phyloP scores from a whole-genome alignment of 768 basidiomycete species.

The Russula foetens region DNA sequence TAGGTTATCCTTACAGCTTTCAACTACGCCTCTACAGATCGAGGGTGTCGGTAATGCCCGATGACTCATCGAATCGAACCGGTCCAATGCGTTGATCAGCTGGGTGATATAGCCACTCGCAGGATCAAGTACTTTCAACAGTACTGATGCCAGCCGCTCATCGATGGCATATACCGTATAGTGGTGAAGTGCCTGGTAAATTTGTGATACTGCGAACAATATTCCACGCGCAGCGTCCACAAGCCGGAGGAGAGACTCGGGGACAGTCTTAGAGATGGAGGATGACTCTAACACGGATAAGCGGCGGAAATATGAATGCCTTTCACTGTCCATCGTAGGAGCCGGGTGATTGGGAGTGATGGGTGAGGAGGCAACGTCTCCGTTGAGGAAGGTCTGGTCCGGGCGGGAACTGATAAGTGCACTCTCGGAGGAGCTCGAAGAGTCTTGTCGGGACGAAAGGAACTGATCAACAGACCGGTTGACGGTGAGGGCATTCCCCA shows the following conservation, averaged over 20 bases:
- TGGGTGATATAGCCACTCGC: conserved; percentile 74
- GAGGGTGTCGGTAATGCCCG: conserved; percentile 57
- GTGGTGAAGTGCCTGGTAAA: conserved; percentile 82
- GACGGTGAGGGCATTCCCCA: conserved; percentile 4
- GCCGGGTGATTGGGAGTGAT: conserved; percentile 34
- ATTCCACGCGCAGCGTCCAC: conserved; percentile 89
- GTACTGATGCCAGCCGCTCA: conserved; percentile 70
- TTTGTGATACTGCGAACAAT: conserved; percentile 85
- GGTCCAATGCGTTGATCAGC: conserved; percentile 82
- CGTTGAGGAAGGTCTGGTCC: conserved; percentile 25
- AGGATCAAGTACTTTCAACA: conserved; percentile 80
- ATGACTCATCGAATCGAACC: conserved; percentile 78
- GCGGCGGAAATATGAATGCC: conserved; percentile 92
- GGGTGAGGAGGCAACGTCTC: conserved; percentile 33
- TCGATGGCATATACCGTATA: conserved; percentile 79
- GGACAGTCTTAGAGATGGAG: conserved; percentile 55
- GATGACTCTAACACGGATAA: conserved; percentile 67
- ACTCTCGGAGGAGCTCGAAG: conserved; percentile 33
- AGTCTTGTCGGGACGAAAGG: conserved; percentile 39
- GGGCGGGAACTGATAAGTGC: conserved; percentile 21
- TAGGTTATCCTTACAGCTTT: conserved; percentile 78
- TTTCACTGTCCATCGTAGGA: conserved; percentile 65
- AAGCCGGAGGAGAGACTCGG: conserved; percentile 56
- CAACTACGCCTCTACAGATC: conserved; percentile 70
- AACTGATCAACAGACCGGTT: conserved; percentile 17